Base-by-base conservation (phyloP, 768 basidiomycete species). In the Gyrodon lividus region DNA sequence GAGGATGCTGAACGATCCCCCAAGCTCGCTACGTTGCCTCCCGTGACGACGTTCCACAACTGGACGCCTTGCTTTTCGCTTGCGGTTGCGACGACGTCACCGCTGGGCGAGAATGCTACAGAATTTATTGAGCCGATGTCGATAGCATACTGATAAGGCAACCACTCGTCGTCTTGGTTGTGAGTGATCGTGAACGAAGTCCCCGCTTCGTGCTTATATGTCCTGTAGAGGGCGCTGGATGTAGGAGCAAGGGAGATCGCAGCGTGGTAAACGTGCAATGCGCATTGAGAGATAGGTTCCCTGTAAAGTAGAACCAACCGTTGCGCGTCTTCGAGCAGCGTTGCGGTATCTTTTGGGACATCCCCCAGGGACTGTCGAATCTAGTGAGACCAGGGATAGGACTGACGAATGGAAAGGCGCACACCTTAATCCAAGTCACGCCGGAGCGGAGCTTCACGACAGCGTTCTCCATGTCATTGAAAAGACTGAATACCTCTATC, bases 11-110 rank as follows among this genome's bases (percentile, higher is more conserved):
- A 47, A 0, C 51, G 34, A 31, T 55, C 50, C 19, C 62, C 62
- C 14, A 63, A 33, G 30, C 54, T 61, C 2, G 62, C 62, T 0
- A 63, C 8, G 16, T 63, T 63, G 20, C 42, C 42, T 5, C 62
- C 62, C 0, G 62, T 63, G 33, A 58, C 26, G 2, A 46, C 35
- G 2, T 56, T 58, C 63, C 63, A 64, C 12, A 64, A n/a, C 22
- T 60, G 64, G 22, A 64, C 61, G 2, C 58, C 56, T 3, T 65
- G 46, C 20, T 43, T 37, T 0, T 7, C 43, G 12, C 53, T 46
- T 5, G 53, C 61, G 8, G 61, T 61, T 1, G 63, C 61, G n/a
- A 63, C 43, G 20, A 46, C 10, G 3, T 51, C 28, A 0, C 54
- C 48, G 30, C 48, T 43, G 14, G 50, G 57, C 13, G 57, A 60